These are phyloP conservation scores for Fraxinus dipetala DNA, from an alignment of 305 asterid genomes.

Conservation along the genomic window DNA sequence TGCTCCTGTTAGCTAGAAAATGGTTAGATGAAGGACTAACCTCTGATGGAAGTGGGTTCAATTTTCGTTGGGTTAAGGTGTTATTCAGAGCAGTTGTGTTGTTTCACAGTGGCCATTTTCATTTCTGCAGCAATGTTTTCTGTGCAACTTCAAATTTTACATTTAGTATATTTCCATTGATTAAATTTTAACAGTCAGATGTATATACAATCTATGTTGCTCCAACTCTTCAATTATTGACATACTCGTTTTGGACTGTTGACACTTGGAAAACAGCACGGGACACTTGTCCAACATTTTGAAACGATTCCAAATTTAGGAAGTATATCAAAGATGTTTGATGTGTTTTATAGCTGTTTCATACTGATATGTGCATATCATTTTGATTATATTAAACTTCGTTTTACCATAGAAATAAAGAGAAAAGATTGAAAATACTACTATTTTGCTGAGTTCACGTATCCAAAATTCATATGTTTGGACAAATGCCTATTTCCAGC, in stretches of 20 bases:
- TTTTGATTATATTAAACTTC: not conserved
- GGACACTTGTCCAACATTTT: not conserved
- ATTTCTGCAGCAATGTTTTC: not conserved
- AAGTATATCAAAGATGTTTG: not conserved
- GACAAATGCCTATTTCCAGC: not conserved
- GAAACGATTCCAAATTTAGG: not conserved
- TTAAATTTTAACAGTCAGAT: not conserved
- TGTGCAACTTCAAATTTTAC: not conserved
- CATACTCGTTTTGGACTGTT: not conserved
- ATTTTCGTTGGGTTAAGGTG: conserved; percentile 1
- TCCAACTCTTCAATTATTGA: not conserved
- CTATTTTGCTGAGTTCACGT: not conserved
- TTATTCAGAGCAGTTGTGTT: not conserved
- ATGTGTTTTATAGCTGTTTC: not conserved
- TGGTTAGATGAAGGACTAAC: not conserved
- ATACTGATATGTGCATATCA: not conserved
- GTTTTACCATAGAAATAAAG: not conserved
- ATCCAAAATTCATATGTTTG: not conserved
- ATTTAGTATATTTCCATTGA: conserved; percentile 2
- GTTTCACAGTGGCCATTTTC: not conserved
- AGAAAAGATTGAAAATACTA: not conserved
- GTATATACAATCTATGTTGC: not conserved
- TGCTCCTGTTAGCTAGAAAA: conserved; percentile 14
- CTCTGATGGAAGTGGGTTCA: not conserved
- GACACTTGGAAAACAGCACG: not conserved